Conservation (phyloP, 768 basidiomycete genomes). For the Lactarius tabidus region DNA sequence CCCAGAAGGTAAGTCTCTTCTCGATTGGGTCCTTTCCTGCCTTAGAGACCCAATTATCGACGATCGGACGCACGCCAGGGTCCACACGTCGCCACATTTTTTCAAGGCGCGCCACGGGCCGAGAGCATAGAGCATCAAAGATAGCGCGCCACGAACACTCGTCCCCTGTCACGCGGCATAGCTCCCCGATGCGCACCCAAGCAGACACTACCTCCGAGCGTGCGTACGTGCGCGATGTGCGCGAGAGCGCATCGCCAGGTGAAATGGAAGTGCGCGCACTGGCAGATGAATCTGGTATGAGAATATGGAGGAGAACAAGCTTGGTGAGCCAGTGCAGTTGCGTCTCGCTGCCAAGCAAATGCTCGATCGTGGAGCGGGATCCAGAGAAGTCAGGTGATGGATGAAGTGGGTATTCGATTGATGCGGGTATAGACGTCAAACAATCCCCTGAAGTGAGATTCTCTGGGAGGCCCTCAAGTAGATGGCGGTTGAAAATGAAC, state of each 20-base stretch:
- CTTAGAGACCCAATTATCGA: conserved; percentile 62
- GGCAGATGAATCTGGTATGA: conserved; percentile 53
- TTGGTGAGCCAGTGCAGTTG: conserved; percentile 81
- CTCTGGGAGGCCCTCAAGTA: conserved; percentile 45
- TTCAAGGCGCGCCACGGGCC: conserved; percentile 70
- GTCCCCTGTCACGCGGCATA: conserved; percentile 68
- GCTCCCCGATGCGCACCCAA: conserved; percentile 72
- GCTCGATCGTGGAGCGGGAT: conserved; percentile 20
- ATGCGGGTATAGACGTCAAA: conserved; percentile 10
- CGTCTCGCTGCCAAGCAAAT: conserved; percentile 65
- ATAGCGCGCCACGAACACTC: conserved; percentile 80
- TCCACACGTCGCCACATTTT: conserved; percentile 81
- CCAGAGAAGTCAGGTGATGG: neutral
- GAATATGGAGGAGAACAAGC: conserved; percentile 63
- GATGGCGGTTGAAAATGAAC: conserved; percentile 52
- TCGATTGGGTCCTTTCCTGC: conserved; percentile 41
- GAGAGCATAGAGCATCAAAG: conserved; percentile 61
- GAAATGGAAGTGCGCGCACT: conserved; percentile 32
- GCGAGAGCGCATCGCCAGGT: conserved; percentile 29
- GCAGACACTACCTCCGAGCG: conserved; percentile 67
- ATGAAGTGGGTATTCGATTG: conserved; percentile 11
- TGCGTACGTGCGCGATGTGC: conserved; percentile 58
- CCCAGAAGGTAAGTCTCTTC: conserved; percentile 58
- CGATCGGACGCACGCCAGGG: conserved; percentile 46
- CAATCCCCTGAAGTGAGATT: conserved; percentile 46